Evolutionary conservation across 2,329 filamentous ascomycete genomes (phyloP), one percentile per base, ranked within the genome.

Genomic region (Microsporum canis): DNA sequence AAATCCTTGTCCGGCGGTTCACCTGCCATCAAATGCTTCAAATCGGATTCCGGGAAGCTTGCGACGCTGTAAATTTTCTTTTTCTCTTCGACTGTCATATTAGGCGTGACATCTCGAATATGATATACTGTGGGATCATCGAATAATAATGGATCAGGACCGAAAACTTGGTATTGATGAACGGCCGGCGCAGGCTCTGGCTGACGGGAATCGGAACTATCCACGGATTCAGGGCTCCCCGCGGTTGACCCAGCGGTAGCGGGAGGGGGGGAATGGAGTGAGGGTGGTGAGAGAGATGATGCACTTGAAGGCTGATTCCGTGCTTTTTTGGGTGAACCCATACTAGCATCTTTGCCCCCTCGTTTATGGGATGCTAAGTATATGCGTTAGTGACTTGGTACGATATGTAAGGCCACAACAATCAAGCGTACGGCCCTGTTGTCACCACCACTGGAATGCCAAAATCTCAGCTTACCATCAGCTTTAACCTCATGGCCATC

Each of bases 1-100:
- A 96, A 97, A 76, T 99, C 94, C 72, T 89, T 91, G 73, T 97
- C 91, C 0, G 94, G 92, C 1, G 91, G 88, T 43, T 88, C 86
- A 56, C 94, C 94, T 8, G 92, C 88, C 65, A 95, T 95, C 66
- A 94, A 79, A 70, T 96, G 87, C 62, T 85, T 81, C 6, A 99
- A 80, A 69, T 96, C 89, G 65, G 83, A 87, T 59, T 81, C 82
- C 0, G 94, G 94, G 71, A 94, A 99, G 12, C 83, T 80, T 3
- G 88, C 85, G 14, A 99, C 94, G 5, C 89, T 90, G 72, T 89
- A 95, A 59, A 97, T 92, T 66, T 88, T 84, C 70, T 88, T 91
- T 72, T 87, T 89, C 69, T 95, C 87, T n/a, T 92, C 87, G 61
- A 91, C 84, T 1, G 84, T 81, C 87, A 96, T 95, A 65, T 82